A percentile compares a stretch with the other conserved stretches of the same genome.
phyloP scores from a whole-genome alignment of 2,329 filamentous ascomycete species.

The Paecilomyces sp. region DNA sequence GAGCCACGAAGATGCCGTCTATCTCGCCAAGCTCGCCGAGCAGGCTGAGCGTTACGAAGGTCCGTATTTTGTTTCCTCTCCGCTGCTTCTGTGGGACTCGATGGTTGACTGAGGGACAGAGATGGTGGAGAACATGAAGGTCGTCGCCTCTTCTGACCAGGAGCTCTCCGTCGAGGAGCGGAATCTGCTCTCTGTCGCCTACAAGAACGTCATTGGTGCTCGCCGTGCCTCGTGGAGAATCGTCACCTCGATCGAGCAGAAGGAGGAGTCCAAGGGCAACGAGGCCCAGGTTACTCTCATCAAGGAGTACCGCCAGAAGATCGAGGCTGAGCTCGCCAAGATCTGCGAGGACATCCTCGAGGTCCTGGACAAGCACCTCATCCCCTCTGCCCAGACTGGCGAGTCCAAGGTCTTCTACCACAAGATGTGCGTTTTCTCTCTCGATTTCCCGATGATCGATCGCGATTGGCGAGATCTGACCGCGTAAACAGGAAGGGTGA shows the following conservation, averaged over 20 bases:
- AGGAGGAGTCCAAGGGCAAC: constrained; percentile 98
- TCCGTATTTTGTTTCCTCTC: constrained; percentile 41
- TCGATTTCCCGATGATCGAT: background rate
- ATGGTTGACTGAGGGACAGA: constrained; percentile 49
- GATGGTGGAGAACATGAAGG: constrained; percentile 99
- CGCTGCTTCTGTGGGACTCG: background rate
- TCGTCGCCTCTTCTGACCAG: constrained; percentile 79
- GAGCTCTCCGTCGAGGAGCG: constrained; percentile 79
- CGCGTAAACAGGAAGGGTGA: constrained; percentile 77
- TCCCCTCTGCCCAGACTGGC: constrained; percentile 91
- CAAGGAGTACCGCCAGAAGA: constrained; percentile 97
- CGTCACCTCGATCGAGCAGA: constrained; percentile 99
- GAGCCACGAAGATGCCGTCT: constrained; percentile 90
- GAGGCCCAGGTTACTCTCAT: constrained; percentile 92
- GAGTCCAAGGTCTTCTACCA: constrained; percentile 99
- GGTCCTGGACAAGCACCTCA: constrained; percentile 85
- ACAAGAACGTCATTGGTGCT: constrained; percentile 99
- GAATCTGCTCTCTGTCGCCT: constrained; percentile 95
- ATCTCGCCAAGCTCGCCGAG: constrained; percentile 99
- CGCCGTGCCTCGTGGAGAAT: constrained; percentile 98
- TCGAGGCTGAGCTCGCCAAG: constrained; percentile 93
- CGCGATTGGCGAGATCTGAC: constrained; percentile 1
- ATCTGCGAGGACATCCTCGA: constrained; percentile 97
- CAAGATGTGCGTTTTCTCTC: constrained; percentile 78
- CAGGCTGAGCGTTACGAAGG: constrained; percentile 99